These are phyloP conservation scores for Coemansia sp. DNA, from an alignment of 192 early-diverging fungal genomes.

Conservation along the genomic window DNA sequence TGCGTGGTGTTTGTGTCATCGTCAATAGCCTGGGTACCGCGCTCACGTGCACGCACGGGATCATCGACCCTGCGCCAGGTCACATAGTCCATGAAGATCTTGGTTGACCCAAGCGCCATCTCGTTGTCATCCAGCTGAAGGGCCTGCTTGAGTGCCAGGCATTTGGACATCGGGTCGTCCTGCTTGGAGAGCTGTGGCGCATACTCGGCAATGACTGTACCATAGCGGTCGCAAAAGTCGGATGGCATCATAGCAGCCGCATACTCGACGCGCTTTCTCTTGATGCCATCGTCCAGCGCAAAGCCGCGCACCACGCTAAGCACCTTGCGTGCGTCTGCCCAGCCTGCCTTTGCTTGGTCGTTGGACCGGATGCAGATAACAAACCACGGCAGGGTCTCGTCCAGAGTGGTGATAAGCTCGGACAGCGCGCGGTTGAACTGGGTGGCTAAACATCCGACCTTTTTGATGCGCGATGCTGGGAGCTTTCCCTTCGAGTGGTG, in stretches of 20 bases:
- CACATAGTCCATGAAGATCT: conserved; percentile 62
- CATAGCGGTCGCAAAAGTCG: conserved; percentile 81
- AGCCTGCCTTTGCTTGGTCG: conserved; percentile 68
- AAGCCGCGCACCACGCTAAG: conserved; percentile 57
- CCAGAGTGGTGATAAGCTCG: conserved; percentile 77
- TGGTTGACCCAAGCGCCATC: conserved; percentile 53
- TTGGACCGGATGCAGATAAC: conserved; percentile 77
- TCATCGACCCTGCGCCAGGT: conserved; percentile 71
- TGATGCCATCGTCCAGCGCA: conserved; percentile 63
- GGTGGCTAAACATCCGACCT: conserved; percentile 50
- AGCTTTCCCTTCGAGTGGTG: conserved; percentile 54
- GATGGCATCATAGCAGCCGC: conserved; percentile 68
- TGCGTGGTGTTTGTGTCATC: conserved; percentile 20
- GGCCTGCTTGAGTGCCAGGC: conserved; percentile 27
- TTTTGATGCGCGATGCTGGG: conserved; percentile 59
- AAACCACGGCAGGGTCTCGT: conserved; percentile 80
- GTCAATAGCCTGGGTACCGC: conserved; percentile 31
- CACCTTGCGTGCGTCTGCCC: conserved; percentile 67
- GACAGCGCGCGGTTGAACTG: conserved; percentile 66
- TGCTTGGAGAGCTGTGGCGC: conserved; percentile 8
- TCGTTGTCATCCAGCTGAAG: conserved; percentile 19
- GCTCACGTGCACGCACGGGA: conserved; percentile 62
- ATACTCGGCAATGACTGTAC: conserved; percentile 42
- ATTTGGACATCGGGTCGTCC: conserved; percentile 22
- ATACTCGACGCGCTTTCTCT: conserved; percentile 65